Conservation (phyloP, 2,329 filamentous ascomycete genomes). For the Aaosphaeria arxii region DNA sequence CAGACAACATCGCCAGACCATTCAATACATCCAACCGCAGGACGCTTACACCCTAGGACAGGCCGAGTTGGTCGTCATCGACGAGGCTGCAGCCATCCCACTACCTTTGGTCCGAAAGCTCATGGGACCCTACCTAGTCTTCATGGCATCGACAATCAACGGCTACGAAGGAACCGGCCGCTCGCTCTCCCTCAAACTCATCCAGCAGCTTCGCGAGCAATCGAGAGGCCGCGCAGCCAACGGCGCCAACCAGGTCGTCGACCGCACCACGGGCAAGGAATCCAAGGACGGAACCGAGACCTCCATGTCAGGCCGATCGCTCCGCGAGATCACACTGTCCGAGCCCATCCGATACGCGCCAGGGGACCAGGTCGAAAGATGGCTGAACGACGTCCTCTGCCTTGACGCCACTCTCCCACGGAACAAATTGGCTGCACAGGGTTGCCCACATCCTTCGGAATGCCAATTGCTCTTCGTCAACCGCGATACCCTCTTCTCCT, state of each 20-base stretch:
- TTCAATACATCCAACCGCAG: constrained; percentile 96
- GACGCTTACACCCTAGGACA: constrained; percentile 94
- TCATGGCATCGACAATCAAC: constrained; percentile 99
- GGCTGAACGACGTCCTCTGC: constrained; percentile 92
- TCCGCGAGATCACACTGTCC: constrained; percentile 87
- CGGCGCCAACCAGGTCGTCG: constrained; percentile 62
- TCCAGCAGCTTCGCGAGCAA: constrained; percentile 94
- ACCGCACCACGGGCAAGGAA: constrained; percentile 76
- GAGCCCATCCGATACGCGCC: constrained; percentile 94
- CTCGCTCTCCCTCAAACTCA: constrained; percentile 91
- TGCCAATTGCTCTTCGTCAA: constrained; percentile 94
- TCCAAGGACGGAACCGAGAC: constrained; percentile 32
- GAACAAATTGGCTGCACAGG: constrained; percentile 67
- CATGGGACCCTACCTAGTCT: constrained; percentile 94
- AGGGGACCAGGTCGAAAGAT: constrained; percentile 89
- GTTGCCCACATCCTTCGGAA: constrained; percentile 84
- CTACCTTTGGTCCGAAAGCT: constrained; percentile 88
- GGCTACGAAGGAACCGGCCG: constrained; percentile 96
- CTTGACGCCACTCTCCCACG: constrained; percentile 87
- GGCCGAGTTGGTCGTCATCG: constrained; percentile 91
- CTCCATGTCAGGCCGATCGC: constrained; percentile 61
- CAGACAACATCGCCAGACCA: constrained; percentile 91
- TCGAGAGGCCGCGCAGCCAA: constrained; percentile 64
- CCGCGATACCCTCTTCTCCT: constrained; percentile 95
- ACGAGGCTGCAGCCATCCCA: constrained; percentile 95